Base-by-base conservation (phyloP, 805 yeast species). In the Suhomyces sp. region DNA sequence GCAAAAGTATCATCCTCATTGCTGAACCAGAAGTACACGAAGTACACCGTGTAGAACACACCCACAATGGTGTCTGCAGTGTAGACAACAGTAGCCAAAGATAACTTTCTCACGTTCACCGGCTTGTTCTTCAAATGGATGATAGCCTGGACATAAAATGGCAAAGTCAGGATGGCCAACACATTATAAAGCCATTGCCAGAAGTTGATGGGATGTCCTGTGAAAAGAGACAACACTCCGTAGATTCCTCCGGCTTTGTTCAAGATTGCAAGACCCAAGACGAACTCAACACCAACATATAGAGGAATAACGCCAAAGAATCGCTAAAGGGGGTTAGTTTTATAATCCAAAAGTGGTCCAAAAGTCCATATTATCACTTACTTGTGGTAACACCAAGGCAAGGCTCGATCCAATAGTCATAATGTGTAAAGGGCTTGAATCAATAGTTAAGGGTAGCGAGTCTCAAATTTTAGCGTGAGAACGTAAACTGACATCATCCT, bases 171-270 rank as follows among this genome's bases (percentile, higher is more conserved):
- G 11, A 85, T 64, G 3, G 95, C 81, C 39, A 81, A 56, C 12
- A 83, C 48, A 57, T 90, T 88, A 46, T 81, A 77, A 1, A 83
- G 40, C 93, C 96, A 85, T 54, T 91, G 97, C 63, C 84, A 65
- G 41, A 81, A 75, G 40, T 79, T 81, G 36, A 90, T 70, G 2
- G 93, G 93, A 53, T 90, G 96, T 2, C 96, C 93, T 0, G 97
- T 90, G 51, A 91, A 74, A 17, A 91, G 58, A 1, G 97, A 88
- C 15, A 88, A 65, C 22, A 91, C 66, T 19, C 97, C 98, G 58
- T 83, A 91, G 14, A 80, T 68, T 7, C 98, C 96, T 39, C 95
- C 80, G 46, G 90, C 86, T 56, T 90, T 90, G 65, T 91, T 91
- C 44, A 90, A 70, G 23, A 88, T 74, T 11, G 90, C 83, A 23